Evolutionary conservation across 768 basidiomycete species (phyloP), one percentile per base, ranked within the genome.

Genomic region (Panus rudis): DNA sequence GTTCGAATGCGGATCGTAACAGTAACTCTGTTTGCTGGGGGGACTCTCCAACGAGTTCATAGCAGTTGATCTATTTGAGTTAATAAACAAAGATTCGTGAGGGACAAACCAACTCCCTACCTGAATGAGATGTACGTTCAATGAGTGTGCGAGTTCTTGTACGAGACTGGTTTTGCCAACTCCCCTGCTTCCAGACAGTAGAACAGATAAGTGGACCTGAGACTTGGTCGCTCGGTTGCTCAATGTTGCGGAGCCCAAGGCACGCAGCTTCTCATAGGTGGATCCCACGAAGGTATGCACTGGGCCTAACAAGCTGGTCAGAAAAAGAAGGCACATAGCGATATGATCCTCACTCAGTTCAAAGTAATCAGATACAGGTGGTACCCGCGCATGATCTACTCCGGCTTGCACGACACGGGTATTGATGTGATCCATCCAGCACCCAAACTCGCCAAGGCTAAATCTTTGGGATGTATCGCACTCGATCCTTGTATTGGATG

Each of bases 371-470:
- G 63, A 63, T 4, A 69, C 62, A 55, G 76, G 73, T 21, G 78
- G 84, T 28, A 81, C 70, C 45, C 72, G 68, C 6, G 68, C 68
- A 48, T 84, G 76, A 52, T 91, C 89, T 6, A 88, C 54, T 0
- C 94, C 92, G 0, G 79, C 72, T 60, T 93, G 88, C 6, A 86
- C 61, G 54, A 97, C 76, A 41, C 79, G 78, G 16, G 94, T 94
- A 6, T 72, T 57, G 2, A 69, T 58, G 1, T 80, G 63, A 53
- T 97, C 89, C 16, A 96, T 71, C 75, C 86, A 87, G 54, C 85
- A 93, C 0, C 94, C 94, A 14, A 92, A 58, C 52, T 88, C 79
- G 4, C 85, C 87, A 16, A 72, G 60, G 0, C 72, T 70, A 2
- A 72, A 72, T 13, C 78, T 76, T 19, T 73, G 66, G 50, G 78